A percentile compares a stretch with the other conserved stretches of the same genome.
phyloP scores from a whole-genome alignment of 2,329 filamentous ascomycete species.

The Sordariomycetes sp. region DNA sequence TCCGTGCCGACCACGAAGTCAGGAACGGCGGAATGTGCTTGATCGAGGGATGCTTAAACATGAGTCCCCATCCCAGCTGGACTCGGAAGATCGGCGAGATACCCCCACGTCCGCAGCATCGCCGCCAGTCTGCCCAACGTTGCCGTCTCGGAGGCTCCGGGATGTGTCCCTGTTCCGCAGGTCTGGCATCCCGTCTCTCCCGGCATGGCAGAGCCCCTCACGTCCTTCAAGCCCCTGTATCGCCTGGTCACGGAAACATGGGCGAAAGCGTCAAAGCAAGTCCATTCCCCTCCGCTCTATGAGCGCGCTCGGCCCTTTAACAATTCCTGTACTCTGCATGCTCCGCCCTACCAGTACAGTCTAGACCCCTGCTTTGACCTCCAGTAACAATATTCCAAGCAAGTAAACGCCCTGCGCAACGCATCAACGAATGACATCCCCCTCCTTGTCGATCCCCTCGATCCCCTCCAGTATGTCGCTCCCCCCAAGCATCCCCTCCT shows the following conservation, averaged over 20 bases:
- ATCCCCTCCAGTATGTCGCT: constrained; percentile 77
- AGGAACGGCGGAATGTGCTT: no score
- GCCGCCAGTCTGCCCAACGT: no score
- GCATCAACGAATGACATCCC: constrained; percentile 59
- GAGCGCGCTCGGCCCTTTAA: not conserved
- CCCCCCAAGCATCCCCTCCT: constrained; percentile 59
- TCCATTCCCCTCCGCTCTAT: not conserved
- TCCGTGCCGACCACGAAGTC: no score
- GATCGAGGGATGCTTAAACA: no score
- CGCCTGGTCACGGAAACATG: not conserved
- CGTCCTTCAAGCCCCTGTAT: not conserved
- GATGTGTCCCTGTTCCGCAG: no score
- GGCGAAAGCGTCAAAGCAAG: not conserved
- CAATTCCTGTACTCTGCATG: not conserved
- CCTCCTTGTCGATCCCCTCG: constrained; percentile 69
- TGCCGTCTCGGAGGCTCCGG: no score
- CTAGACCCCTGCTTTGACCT: not conserved
- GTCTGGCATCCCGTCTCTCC: no score
- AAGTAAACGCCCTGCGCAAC: not conserved
- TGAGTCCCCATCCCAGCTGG: no score
- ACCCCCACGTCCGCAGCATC: no score
- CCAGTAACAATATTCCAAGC: not conserved
- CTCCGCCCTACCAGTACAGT: not conserved
- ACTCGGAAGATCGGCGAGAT: no score
- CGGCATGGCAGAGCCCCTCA: not conserved